Evolutionary conservation across 257 asterid species (phyloP), one percentile per base, ranked within the genome.

Genomic region (Fraxinus pennsylvanica): DNA sequence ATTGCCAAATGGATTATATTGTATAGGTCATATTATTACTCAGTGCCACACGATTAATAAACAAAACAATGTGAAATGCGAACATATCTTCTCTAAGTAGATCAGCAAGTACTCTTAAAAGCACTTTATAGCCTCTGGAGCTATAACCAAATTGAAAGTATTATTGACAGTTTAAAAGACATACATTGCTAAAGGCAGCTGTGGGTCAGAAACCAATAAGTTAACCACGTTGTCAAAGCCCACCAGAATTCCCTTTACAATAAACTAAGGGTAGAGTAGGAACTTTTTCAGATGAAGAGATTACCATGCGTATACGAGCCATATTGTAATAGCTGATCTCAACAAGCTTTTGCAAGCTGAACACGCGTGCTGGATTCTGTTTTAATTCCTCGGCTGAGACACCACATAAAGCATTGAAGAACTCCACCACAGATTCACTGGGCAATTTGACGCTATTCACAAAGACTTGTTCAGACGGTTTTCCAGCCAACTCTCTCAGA

Each of bases 241-340:
- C 74, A 71, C 73, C 70, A 63, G 35, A 67, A 71, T 33, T 54
- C 74, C 59, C 39, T 45, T 81, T 35, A 32, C 32, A 71, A 43
- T 25, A 66, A 41, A 77, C 29, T 8, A 73, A 61, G 66, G 61
- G 61, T 39, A 25, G 21, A 68, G 25, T 27, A 61, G 35, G 54
- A 83, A 68, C 21, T 78, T 69, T 71, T 69, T 75, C 79, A 74
- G 85, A 76, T 72, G 71, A 78, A 80, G 87, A 68, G 78, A 76
- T 93, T 96, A 96, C 99, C 99, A 96, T 87, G 77, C 98, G 90
- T 80, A 96, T 96, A 72, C 99, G 99, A 85, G 96, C 92, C 97
- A 93, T 93, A 78, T 96, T 96, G 87, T 96, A 96, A 83, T 96
- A 96, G 92, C 99, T 96, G 70, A 96, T 93, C 85, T 96, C 99